Conservation (phyloP, 2,329 filamentous ascomycete genomes). For the Magnaporthales sp. region DNA sequence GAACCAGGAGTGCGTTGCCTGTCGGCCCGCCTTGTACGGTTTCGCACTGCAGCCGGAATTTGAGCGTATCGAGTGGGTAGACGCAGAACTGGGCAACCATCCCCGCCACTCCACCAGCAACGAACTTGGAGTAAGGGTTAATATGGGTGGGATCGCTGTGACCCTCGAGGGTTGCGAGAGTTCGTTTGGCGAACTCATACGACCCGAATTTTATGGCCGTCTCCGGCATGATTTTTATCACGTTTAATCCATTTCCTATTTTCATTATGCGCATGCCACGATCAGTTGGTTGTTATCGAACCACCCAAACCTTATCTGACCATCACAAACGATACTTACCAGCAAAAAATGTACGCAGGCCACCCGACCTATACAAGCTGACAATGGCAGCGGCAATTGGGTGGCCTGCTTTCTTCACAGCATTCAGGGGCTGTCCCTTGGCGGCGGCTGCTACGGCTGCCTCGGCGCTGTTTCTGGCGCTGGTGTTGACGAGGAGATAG, state of each 20-base stretch:
- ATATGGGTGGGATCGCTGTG: constrained; percentile 75
- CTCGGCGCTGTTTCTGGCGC: constrained; percentile 44
- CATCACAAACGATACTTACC: constrained; percentile 44
- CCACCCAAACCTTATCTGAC: background rate
- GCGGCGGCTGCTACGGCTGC: constrained; percentile 44
- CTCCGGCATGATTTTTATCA: constrained; percentile 97
- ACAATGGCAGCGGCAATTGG: constrained; percentile 66
- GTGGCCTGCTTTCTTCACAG: constrained; percentile 54
- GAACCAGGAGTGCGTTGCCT: constrained; percentile 73
- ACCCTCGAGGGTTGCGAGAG: constrained; percentile 78
- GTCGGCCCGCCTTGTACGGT: constrained; percentile 77
- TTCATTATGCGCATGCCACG: background rate
- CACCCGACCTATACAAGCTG: constrained; percentile 78
- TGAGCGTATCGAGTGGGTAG: constrained; percentile 85
- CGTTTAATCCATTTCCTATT: constrained; percentile 87
- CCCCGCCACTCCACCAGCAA: constrained; percentile 82
- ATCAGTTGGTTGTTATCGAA: background rate
- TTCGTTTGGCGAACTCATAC: constrained; percentile 89
- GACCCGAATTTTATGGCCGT: constrained; percentile 97
- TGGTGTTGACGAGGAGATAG: constrained; percentile 89
- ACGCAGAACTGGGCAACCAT: constrained; percentile 95
- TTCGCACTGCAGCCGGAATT: constrained; percentile 84
- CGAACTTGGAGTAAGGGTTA: constrained; percentile 77
- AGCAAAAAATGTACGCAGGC: constrained; percentile 83
- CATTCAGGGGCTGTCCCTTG: constrained; percentile 56